phyloP scores from a whole-genome alignment of 805 yeast species.

The Yarrowia keelungensis region DNA sequence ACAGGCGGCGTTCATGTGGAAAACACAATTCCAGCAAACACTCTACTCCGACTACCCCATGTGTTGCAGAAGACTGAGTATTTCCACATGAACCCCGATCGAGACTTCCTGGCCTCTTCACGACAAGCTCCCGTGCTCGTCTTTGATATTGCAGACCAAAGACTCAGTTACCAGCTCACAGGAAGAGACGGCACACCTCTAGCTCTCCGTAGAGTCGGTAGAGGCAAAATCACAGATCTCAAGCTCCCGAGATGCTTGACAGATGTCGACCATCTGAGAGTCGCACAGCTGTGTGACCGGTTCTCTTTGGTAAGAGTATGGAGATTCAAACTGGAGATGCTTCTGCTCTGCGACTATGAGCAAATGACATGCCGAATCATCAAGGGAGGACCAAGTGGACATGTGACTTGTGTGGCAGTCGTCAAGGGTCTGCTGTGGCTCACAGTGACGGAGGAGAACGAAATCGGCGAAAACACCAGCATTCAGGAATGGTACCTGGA shows the following conservation, averaged over 20 bases:
- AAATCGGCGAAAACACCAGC: not conserved
- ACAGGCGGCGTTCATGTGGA: not conserved
- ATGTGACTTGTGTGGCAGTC: constrained; percentile 20
- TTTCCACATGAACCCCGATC: constrained; percentile 33
- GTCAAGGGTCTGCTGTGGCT: constrained; percentile 29
- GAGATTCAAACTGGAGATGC: constrained; percentile 22
- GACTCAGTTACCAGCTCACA: constrained; percentile 23
- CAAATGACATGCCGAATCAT: constrained; percentile 26
- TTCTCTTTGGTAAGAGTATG: constrained; percentile 23
- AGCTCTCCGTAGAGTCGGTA: constrained; percentile 17
- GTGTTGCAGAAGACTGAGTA: constrained; percentile 28
- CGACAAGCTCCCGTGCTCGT: constrained; percentile 21
- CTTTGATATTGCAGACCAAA: constrained; percentile 19
- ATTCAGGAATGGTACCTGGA: constrained; percentile 30
- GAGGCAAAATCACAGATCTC: constrained; percentile 24
- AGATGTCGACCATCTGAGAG: constrained; percentile 17
- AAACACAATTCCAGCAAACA: constrained; percentile 21
- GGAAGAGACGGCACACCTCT: constrained; percentile 33
- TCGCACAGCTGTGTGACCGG: constrained; percentile 17
- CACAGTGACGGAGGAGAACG: constrained; percentile 11
- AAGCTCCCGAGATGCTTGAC: constrained; percentile 17
- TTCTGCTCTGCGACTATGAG: constrained; percentile 24
- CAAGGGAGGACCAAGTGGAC: constrained; percentile 9
- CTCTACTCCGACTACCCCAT: constrained; percentile 14
- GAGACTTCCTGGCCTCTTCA: constrained; percentile 25